Base-by-base conservation (phyloP, 179 eudicot species). In the Kewa caespitosa region DNA sequence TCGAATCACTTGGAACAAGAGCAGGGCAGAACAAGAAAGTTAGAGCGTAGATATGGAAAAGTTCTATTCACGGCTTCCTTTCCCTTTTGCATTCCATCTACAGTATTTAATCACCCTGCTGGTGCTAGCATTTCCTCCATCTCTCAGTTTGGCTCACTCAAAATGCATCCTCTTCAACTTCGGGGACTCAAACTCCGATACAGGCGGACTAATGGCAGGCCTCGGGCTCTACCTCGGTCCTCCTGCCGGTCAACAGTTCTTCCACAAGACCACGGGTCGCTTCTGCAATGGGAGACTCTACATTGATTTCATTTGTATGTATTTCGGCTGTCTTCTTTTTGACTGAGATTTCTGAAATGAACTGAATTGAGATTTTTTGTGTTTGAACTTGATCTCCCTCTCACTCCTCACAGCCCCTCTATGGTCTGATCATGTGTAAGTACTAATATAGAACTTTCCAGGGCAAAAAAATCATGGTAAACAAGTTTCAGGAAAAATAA, bases 151-250 rank as follows among this genome's bases (percentile, higher is more conserved):
- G 50, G 72, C 72, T 72, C 74, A 75, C 28, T 79, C 85, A 1
- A 82, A 79, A 72, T 82, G 85, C 37, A 25, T 72, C 1, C 83
- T 82, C 3, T 82, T 82, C 73, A 82, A 82, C 74, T 82, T 82
- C 6, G 85, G 85, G 31, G 85, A 82, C 67, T 82, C 83, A 1
- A 79, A 82, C 59, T 72, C 85, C 2, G 85, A 82, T n/a, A 77
- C 85, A 18, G 85, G 85, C 36, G 83, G 80, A 9, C 72, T 82
- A 0, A 79, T 73, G 69, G 77, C 85, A 50, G 83, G 78, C 42
- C 80, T 82, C 2, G 85, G 85, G 13, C 75, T 82, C 67, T 82
- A 79, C 70, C 43, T 82, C n/a, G 85, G 85, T 30, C 85, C 83
- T 32, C 85, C 85, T 6, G 62, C 85, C 54, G 85, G 83, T 76